Evolutionary conservation across 257 asterid species (phyloP), one percentile per base, ranked within the genome.

Genomic region (Mentha longifolia): DNA sequence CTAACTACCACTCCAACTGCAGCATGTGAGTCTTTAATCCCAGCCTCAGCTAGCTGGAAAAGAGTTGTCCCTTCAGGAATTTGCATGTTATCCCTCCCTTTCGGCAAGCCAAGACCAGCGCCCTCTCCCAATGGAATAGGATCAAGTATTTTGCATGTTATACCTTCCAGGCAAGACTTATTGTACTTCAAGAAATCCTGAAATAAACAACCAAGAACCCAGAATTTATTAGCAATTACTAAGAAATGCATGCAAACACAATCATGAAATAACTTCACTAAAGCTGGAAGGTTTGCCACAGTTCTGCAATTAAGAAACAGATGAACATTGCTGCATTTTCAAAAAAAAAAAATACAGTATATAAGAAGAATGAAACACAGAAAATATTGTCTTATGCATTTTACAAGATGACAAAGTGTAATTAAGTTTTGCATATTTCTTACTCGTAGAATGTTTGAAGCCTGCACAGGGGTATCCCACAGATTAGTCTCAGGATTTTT

Each of bases 391-490:
- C 33, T 49, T 64, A 37, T 35, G 33, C 14, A 33, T 51, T 46
- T n/a, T 42, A 62, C 22, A 43, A 76, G 77, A 76, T 64, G 41
- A 58, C 16, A 75, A 69, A 65, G 65, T 49, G 54, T 28, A 12
- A 30, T 16, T 42, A 39, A 61, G 15, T 45, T 58, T 5, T 28
- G 65, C 43, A 46, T 19, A 42, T 63, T 70, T 77, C 87, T 67
- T 74, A 83, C 98, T 80, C 73, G 83, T 78, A 92, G 88, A 79
- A 88, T 81, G 72, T 82, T 85, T 74, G 82, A 79, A 4, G 99
- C 97, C 77, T 92, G 99, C 72, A 81, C 82, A 73, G 99, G 99
- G 63, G 98, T 95, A 82, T 95, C 99, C 96, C 96, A 95, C 41
- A 89, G 71, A 60, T 88, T 89, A 70, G 95, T 88, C 61, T 80